phyloP scores from a whole-genome alignment of 2,329 filamentous ascomycete species.

The Acrodontium crateriforme region DNA sequence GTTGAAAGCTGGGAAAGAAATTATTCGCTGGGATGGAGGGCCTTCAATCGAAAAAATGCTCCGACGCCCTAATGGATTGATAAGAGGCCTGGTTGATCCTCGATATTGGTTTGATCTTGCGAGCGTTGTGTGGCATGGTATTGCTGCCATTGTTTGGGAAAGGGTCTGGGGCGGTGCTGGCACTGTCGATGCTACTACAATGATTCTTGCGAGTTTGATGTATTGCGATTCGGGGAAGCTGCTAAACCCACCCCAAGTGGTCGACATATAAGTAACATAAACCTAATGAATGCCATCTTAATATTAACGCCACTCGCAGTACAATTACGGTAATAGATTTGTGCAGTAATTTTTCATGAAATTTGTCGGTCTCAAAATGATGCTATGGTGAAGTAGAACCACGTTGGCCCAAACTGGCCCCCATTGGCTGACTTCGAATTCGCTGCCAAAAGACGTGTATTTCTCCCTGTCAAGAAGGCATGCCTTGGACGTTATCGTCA shows the following conservation, averaged over 20 bases:
- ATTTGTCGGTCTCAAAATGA: no score
- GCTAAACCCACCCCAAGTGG: conserved; percentile 31
- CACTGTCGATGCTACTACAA: conserved; percentile 24
- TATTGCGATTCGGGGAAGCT: conserved; percentile 35
- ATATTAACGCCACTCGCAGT: no score
- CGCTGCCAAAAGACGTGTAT: no score
- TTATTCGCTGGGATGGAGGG: conserved; percentile 60
- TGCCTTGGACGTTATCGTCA: not conserved
- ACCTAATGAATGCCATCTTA: no score
- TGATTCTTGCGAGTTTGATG: conserved; percentile 50
- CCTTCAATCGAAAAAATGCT: conserved; percentile 60
- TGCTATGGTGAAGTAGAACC: no score
- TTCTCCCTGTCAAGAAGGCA: not conserved
- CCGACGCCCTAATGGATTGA: conserved; percentile 21
- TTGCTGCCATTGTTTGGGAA: conserved; percentile 45
- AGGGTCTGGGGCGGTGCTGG: conserved; percentile 42
- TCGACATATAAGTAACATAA: conserved; percentile 21
- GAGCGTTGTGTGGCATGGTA: conserved; percentile 38
- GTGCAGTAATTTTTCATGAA: no score
- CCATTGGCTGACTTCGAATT: no score
- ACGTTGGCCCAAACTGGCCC: no score
- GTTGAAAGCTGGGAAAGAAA: conserved; percentile 45
- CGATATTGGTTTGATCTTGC: conserved; percentile 36
- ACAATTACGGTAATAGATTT: no score
- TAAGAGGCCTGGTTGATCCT: conserved; percentile 21